Base-by-base conservation (phyloP, 140 eudicot species). In the Senecio squalidus region DNA sequence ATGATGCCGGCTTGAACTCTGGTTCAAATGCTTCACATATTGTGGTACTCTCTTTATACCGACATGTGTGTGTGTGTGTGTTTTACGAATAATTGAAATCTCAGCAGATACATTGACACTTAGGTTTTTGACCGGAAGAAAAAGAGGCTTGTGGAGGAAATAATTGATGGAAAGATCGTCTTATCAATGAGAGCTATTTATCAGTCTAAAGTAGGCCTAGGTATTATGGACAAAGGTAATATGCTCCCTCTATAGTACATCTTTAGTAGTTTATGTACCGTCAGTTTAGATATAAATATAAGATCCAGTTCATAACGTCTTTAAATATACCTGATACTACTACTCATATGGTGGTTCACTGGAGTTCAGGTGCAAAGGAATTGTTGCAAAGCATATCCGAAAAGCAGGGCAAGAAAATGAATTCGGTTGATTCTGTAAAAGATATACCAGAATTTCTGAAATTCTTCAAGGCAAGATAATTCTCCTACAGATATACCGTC, bases 341-440 rank as follows among this genome's bases (percentile, higher is more conserved):
- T 28, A 46, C 38, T 31, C 31, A 11, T 66, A 49, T 62, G 33
- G 25, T 69, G 60, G 21, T 61, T 39, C 3, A 28, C 67, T 22
- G 73, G 79, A 60, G 30, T 79, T 64, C 86, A 91, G 98, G 98
- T 44, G 98, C 82, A 6, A 91, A 83, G 66, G 98, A 91, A 51
- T 70, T 86, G 50, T 66, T 91, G 60, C 96, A 87, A 68, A 80
- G 76, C 70, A 73, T 91, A 47, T 91, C 98, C 10, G 98, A 83
- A 69, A 91, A 79, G 45, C 98, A 91, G 74, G 98, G 98, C 46
- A 81, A 58, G 76, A 91, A 91, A 81, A 86, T 91, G 98, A 81
- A 81, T 65, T 74, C 95, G 34, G 60, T 47, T 39, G 96, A 91
- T 53, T 91, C 98, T 65, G 89, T 82, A 5, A 73, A 84, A 66